Evolutionary conservation across 257 asterid species (phyloP), one percentile per base, ranked within the genome.

Genomic region (Lycium ferocissimum): DNA sequence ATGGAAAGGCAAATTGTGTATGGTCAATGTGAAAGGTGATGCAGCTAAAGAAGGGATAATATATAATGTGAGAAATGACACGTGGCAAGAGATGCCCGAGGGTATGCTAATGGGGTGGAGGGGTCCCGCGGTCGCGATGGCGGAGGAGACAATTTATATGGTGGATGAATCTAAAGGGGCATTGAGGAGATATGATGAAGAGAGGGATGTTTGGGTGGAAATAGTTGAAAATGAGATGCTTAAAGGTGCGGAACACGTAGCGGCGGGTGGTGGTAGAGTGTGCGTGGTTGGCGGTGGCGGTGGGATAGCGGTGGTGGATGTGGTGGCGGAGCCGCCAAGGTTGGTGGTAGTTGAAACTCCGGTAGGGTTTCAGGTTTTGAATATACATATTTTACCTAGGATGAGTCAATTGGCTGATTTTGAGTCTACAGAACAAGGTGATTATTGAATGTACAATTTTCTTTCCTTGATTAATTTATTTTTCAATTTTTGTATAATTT

Each of bases 1-100:
- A 9, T 94, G 98, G 99, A 89, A 90, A 82, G 98, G 95, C 47
- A 95, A 91, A 37, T 82, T 95, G 0, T 95, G 97, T 89, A 94
- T 95, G 97, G 99, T 95, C 83, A 95, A 94, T 67, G 95, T 94
- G 3, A 93, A 89, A 54, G 95, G 95, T 0, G 81, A 80, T 57
- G 92, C 91, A 2, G 92, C 92, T n/a, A 92, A 92, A 43, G 92
- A 92, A 9, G 95, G 94, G 18, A 78, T 80, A 15, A 62, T 90
- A 2, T 91, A 91, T 88, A 87, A 92, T 63, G 89, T 87, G 11
- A 83, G 18, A 10, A 61, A 38, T 13, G 94, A 92, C 47, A 15
- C 82, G 0, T 92, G 93, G 94, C 87, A 54, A 82, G 91, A 88
- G 79, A 92, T 92, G 95, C 93, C 95, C 67, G 90, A 83, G 78